These are phyloP conservation scores for Sphagnum magellanicum DNA, from an alignment of 228 moss, liverwort and hornwort species.

Conservation along the genomic window DNA sequence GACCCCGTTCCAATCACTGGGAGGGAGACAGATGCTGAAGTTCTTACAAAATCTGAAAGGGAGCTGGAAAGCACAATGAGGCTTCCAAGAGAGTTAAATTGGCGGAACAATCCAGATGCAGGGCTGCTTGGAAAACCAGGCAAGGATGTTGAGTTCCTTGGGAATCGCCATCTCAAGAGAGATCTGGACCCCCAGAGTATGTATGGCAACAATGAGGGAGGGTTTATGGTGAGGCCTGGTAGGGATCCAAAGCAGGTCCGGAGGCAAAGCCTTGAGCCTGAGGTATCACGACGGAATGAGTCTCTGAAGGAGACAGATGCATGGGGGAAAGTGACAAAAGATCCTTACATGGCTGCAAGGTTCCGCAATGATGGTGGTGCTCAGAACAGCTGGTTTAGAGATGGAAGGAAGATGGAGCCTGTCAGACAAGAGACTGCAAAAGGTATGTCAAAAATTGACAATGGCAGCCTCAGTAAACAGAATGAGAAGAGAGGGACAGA, in stretches of 20 bases:
- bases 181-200: slow-evolving; percentile 41
- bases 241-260: slow-evolving; percentile 46
- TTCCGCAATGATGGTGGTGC: slow-evolving; percentile 42
- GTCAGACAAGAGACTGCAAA: slow-evolving; percentile 42
- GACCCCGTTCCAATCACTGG: slow-evolving; percentile 16
- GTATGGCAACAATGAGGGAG: slow-evolving; percentile 20
- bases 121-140: slow-evolving; percentile 76
- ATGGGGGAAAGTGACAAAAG: slow-evolving; percentile 43
- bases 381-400: slow-evolving; percentile 32
- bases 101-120: slow-evolving; percentile 57
- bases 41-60: slow-evolving; percentile 19
- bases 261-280: slow-evolving; percentile 37
- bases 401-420: slow-evolving; percentile 36
- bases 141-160: slow-evolving; percentile 40
- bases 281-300: slow-evolving; percentile 40
- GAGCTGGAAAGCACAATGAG: slow-evolving; percentile 28
- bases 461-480: slow-evolving; percentile 26
- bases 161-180: slow-evolving; percentile 21
- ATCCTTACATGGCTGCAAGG: slow-evolving; percentile 39
- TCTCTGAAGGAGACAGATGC: slow-evolving; percentile 47
- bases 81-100: slow-evolving; percentile 34
- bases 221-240: slow-evolving; percentile 11
- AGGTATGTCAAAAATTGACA: slow-evolving; percentile 15
- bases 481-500: slow-evolving; percentile 38
- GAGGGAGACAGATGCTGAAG: slow-evolving; percentile 29